phyloP scores from a whole-genome alignment of 257 asterid species.

The Henckelia pumila region DNA sequence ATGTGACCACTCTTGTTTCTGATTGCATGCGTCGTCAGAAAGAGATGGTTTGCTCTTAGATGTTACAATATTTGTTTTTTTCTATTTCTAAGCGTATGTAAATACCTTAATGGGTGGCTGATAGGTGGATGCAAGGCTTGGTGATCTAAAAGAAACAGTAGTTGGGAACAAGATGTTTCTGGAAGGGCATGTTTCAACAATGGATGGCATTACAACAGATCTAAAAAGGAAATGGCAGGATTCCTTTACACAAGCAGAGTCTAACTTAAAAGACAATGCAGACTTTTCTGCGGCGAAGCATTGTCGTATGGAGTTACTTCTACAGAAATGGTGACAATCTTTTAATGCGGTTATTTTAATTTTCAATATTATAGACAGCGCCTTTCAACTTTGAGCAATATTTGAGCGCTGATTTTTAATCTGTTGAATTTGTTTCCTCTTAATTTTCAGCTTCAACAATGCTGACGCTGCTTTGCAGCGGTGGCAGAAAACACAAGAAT shows the following conservation, averaged over 20 bases:
- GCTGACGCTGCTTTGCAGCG: slow-evolving; percentile 49
- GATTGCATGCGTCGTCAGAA: slow-evolving; percentile 67
- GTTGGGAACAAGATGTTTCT: slow-evolving; percentile 46
- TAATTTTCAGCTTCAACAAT: slow-evolving; percentile 43
- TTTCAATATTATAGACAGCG: background rate
- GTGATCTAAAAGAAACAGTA: slow-evolving; percentile 52
- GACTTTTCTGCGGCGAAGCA: slow-evolving; percentile 80
- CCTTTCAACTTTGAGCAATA: slow-evolving; percentile 2
- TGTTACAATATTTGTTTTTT: slow-evolving; percentile 1
- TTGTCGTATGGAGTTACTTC: slow-evolving; percentile 71
- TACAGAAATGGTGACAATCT: slow-evolving; percentile 57
- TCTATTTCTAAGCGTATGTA: slow-evolving; percentile 15
- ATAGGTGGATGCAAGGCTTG: slow-evolving; percentile 71
- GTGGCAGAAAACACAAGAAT: slow-evolving; percentile 48
- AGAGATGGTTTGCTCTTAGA: slow-evolving; percentile 34
- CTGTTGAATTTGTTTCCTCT: background rate
- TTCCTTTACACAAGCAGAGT: slow-evolving; percentile 51
- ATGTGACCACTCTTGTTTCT: slow-evolving; percentile 63
- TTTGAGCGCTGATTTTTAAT: background rate
- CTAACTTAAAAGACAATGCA: slow-evolving; percentile 54
- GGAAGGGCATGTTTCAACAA: slow-evolving; percentile 62
- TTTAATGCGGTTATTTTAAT: no score
- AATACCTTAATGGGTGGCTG: background rate
- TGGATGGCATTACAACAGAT: slow-evolving; percentile 68
- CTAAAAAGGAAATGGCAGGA: slow-evolving; percentile 90